Base-by-base conservation (phyloP, 306 rosid genomes). In the Cyclanthera cordifolia region DNA sequence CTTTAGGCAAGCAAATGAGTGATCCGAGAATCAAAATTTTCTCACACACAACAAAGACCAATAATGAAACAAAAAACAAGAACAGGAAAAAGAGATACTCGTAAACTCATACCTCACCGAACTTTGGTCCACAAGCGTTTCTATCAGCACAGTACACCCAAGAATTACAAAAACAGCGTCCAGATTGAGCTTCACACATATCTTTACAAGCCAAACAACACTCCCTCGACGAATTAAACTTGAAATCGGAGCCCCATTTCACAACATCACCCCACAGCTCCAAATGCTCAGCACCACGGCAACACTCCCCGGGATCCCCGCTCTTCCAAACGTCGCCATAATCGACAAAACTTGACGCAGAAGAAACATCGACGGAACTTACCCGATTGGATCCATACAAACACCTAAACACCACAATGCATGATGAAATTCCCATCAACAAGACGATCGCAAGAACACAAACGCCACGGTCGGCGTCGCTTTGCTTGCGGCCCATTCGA, bases 241-340 rank as follows among this genome's bases (percentile, higher is more conserved):
- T 93, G 57, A 89, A 87, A 8, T 87, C 85, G 4, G 98, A 84
- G 47, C 96, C 96, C 96, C 98, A 93, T 77, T 89, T 89, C 67
- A 93, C 96, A 55, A 94, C 86, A 6, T 79, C 78, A 34, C 98
- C 98, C 98, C 98, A 93, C 5, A 89, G 85, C 82, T 93, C 98
- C 79, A 83, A 72, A 75, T 78, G 77, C 37, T 85, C 87, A 75
- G 79, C 73, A 45, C 99, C 99, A 47, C 88, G 76, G n/a, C 96
- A 93, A 54, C 99, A 89, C 43, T 79, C 79, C n/a, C 73, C 30
- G 52, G 19, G 50, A 13, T 13, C 75, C 30, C 55, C 79, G 15
- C 67, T 59, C 15, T 4, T 17, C 15, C 8, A 59, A 10, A 1
- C 47, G 7, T 6, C 67, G 25, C 47, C 68, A 39, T 19, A 1